phyloP scores from a whole-genome alignment of 306 rosid genomes.

The Comarum palustre region DNA sequence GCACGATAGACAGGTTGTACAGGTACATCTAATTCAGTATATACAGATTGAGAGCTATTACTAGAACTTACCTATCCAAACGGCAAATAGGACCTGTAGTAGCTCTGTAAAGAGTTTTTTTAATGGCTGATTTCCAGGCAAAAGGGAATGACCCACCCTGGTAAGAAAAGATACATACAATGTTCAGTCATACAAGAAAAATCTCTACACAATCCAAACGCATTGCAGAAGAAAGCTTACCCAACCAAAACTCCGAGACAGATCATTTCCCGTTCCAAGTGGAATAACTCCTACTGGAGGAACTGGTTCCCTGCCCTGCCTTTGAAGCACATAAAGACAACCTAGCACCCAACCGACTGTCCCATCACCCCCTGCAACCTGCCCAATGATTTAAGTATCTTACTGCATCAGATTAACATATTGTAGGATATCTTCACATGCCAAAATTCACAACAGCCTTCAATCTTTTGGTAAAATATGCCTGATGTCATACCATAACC shows the following conservation, averaged over 20 bases:
- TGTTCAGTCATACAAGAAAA: constrained; percentile 29
- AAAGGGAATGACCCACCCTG: constrained; percentile 99
- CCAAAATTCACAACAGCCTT: constrained; percentile 9
- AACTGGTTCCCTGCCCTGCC: constrained; percentile 53
- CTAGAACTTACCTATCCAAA: constrained; percentile 64
- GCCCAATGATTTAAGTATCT: constrained; percentile 34
- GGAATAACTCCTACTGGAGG: constrained; percentile 91
- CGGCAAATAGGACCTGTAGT: constrained; percentile 48
- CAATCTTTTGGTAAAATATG: constrained; percentile 2
- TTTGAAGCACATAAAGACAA: constrained; percentile 65
- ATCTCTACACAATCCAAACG: constrained; percentile 17
- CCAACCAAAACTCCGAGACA: constrained; percentile 92
- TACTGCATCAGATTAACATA: background rate
- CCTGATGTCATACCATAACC: constrained; percentile 65
- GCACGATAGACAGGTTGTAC: constrained; percentile 7
- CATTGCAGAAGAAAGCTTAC: constrained; percentile 45
- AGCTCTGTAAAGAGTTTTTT: constrained; percentile 64
- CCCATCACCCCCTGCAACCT: constrained; percentile 99
- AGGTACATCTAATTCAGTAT: constrained; percentile 6
- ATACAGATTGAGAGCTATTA: constrained; percentile 1
- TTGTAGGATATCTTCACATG: background rate
- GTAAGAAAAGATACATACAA: constrained; percentile 24
- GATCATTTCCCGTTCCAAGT: constrained; percentile 95
- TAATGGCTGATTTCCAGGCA: constrained; percentile 84
- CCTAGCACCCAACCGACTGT: constrained; percentile 98